These are phyloP conservation scores for Neurospora pannonica DNA, from an alignment of 495 filamentous ascomycete species.

Conservation along the genomic window DNA sequence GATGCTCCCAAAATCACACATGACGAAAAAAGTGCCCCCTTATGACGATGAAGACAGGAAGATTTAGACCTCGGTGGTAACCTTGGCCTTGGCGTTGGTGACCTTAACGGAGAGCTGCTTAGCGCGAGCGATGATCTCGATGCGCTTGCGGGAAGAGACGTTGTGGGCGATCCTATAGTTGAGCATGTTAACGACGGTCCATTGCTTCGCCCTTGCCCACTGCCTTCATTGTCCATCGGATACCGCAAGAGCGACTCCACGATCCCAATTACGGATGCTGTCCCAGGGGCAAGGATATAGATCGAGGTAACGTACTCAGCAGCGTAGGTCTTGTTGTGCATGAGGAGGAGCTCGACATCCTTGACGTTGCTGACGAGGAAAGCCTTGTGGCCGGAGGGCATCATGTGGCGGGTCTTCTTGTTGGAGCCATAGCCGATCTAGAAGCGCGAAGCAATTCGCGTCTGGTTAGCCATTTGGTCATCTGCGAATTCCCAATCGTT, in stretches of 20 bases:
- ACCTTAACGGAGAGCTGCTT: constrained; percentile 99
- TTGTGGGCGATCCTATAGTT: constrained; percentile 77
- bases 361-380: constrained; percentile 95
- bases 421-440: constrained; percentile 97
- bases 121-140: constrained; percentile 90
- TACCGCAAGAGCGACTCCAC: neutral
- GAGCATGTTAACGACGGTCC: neutral
- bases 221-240: neutral
- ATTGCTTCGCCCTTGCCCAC: neutral
- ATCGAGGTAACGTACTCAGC: constrained; percentile 67
- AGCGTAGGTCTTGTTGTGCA: constrained; percentile 99
- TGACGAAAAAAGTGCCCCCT: constrained; percentile 19
- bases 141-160: constrained; percentile 95
- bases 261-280: neutral
- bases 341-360: constrained; percentile 94
- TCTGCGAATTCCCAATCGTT: neutral
- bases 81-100: constrained; percentile 96
- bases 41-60: constrained; percentile 4
- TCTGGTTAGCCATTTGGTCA: constrained; percentile 11
- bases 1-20: constrained; percentile 22
- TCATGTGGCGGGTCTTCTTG: constrained; percentile 97
- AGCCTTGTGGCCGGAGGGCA: constrained; percentile 98
- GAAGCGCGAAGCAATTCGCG: neutral
- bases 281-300: neutral
- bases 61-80: constrained; percentile 88